A percentile compares a stretch with the other conserved stretches of the same genome.
These are phyloP conservation scores for Chamaecrista fasciculata DNA, from an alignment of 306 rosid genomes.

Conservation along the genomic window DNA sequence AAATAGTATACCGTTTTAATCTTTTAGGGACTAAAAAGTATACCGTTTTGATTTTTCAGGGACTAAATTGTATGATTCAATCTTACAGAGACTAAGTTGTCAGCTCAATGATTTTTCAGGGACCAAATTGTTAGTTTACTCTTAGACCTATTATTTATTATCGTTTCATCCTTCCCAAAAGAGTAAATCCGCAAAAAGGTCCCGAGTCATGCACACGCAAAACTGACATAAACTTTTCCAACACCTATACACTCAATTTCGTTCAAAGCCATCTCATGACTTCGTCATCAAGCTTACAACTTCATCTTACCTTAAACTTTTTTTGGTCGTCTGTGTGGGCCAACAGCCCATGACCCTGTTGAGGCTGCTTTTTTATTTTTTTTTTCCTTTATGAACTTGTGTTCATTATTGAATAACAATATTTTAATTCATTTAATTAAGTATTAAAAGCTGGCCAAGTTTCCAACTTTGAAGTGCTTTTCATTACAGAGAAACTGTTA, in stretches of 20 bases:
- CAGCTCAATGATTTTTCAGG: too few relatives aligned
- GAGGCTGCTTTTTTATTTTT: too few relatives aligned
- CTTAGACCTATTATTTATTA: too few relatives aligned
- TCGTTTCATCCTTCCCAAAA: conserved; percentile 34
- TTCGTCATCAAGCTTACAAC: conserved; percentile 24
- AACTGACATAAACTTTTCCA: conserved; percentile 36
- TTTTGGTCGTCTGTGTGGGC: neutral
- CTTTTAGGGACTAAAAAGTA: too few relatives aligned
- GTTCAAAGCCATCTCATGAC: conserved; percentile 25
- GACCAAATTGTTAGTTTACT: too few relatives aligned
- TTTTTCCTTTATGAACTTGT: too few relatives aligned
- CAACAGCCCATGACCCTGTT: neutral
- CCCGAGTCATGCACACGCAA: conserved; percentile 10
- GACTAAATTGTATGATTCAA: too few relatives aligned
- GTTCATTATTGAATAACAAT: too few relatives aligned
- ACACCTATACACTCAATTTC: conserved; percentile 36
- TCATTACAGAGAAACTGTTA: neutral
- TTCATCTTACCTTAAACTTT: neutral
- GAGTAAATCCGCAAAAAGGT: conserved; percentile 21
- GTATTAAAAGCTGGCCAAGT: conserved; percentile 18
- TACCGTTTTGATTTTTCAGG: too few relatives aligned
- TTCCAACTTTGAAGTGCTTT: conserved; percentile 25
- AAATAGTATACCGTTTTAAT: too few relatives aligned
- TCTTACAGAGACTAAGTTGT: too few relatives aligned
- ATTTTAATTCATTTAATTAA: too few relatives aligned